Conservation (phyloP, 352 stramenopile species). For the Phytophthora pseudosyringae region DNA sequence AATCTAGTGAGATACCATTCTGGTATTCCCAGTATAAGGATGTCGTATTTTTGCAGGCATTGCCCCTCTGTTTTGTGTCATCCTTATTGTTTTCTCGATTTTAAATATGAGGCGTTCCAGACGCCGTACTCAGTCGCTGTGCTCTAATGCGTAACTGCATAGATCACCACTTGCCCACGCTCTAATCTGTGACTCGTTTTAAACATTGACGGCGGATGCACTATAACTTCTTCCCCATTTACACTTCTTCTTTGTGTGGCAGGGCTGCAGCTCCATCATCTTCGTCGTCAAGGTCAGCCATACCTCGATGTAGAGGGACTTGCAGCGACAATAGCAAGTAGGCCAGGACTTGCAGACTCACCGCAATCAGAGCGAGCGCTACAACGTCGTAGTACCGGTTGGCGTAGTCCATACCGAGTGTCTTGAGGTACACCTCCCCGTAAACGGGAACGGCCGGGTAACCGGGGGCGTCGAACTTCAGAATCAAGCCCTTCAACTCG, state of each 20-base stretch:
- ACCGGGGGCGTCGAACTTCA: conserved; percentile 80
- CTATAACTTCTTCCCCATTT: not conserved
- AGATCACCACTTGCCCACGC: no score
- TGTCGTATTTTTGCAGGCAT: no score
- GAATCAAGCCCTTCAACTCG: conserved; percentile 73
- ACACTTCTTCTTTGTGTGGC: conserved; percentile 20
- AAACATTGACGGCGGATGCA: no score
- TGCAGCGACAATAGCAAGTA: conserved; percentile 75
- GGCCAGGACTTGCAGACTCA: conserved; percentile 60
- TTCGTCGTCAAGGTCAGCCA: conserved; percentile 27
- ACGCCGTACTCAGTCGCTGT: no score
- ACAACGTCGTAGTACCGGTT: conserved; percentile 76
- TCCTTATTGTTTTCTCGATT: no score
- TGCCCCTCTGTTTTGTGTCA: no score
- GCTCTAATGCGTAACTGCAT: no score
- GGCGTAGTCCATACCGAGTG: conserved; percentile 81
- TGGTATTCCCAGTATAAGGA: no score
- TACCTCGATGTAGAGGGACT: conserved; percentile 59
- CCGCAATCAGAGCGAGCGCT: conserved; percentile 60
- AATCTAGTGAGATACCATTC: no score
- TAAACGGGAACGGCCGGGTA: conserved; percentile 82
- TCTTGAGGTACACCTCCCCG: conserved; percentile 86
- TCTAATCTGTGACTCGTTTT: no score
- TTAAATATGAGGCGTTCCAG: no score
- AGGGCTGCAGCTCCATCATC: conserved; percentile 5